Evolutionary conservation across 768 basidiomycete species (phyloP), one percentile per base, ranked within the genome.

Genomic region (Suillus americanus): DNA sequence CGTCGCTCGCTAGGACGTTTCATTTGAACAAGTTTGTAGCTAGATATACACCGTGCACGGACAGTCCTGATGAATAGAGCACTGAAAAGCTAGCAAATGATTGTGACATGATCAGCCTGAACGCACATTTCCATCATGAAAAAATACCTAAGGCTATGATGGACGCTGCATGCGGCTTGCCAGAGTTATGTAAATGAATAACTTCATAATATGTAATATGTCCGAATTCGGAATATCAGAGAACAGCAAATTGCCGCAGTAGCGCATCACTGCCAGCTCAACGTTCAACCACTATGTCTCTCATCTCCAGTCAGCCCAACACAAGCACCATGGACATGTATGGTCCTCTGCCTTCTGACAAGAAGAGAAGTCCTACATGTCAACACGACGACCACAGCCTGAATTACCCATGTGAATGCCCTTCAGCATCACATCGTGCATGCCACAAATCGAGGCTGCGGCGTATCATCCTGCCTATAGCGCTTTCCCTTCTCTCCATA

Each of bases 381-480:
- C 67, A 66, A 0, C 14, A 76, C 43, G 28, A 73, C 51, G 62
- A 46, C 8, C 66, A 72, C 38, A 65, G 66, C 28, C 45, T 38
- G 30, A 66, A 59, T 41, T 60, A 59, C 16, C 54, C 57, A 23
- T 76, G 75, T 25, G 41, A 66, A 13, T 76, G 75, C 54, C 48
- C 61, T 28, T 55, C 71, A 0, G n/a, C 61, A 59, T 62, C 73
- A 38, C 79, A 80, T 55, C 72, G 67, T 33, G 66, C 72, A 10
- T 79, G 75, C 65, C 77, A 80, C 62, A 68, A 70, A 57, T 69
- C 70, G 10, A 71, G 74, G 40, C 60, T 78, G 35, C 73, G 72
- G 23, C 75, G 70, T 25, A 61, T 83, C 48, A 65, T 83, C 20
- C 51, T 80, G 10, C 79, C 81, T 2, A 67, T 77, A 8, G 65